Percentiles rank a stretch among this genome's conserved stretches.
Evolutionary conservation across 192 early-diverging fungal species (phyloP).

Genomic region (Entomortierella beljakovae): DNA sequence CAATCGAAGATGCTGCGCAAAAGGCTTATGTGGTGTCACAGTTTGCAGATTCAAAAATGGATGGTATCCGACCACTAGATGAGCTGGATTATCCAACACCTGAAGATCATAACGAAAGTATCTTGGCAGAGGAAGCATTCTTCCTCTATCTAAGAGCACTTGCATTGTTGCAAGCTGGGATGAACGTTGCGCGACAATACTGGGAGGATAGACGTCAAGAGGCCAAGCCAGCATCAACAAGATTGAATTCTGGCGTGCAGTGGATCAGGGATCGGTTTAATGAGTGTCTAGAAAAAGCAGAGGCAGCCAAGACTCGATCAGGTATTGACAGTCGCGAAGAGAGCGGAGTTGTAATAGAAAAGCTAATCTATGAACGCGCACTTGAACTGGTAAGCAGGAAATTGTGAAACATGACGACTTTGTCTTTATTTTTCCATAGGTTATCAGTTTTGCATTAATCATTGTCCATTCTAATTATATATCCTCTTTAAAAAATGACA

Average conservation of each 20-base stretch:
- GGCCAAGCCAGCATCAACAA: slow-evolving; percentile 46
- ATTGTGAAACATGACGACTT: not conserved
- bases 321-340: slow-evolving; percentile 65
- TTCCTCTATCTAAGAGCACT: slow-evolving; percentile 77
- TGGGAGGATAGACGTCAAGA: slow-evolving; percentile 63
- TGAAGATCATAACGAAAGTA: slow-evolving; percentile 40
- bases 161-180: slow-evolving; percentile 69
- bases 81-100: slow-evolving; percentile 34
- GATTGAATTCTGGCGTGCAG: slow-evolving; percentile 73
- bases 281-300: slow-evolving; percentile 88
- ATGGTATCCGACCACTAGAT: slow-evolving; percentile 60
- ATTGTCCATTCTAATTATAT: not conserved
- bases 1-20: slow-evolving; percentile 76
- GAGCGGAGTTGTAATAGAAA: slow-evolving; percentile 69
- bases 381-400: slow-evolving; percentile 67
- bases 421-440: slow-evolving; percentile 2
- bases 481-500: slow-evolving; percentile 14
- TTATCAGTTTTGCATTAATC: not conserved
- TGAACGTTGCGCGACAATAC: slow-evolving; percentile 66
- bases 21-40: slow-evolving; percentile 79
- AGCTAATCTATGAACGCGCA: slow-evolving; percentile 79
- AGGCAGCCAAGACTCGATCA: slow-evolving; percentile 66
- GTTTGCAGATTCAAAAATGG: slow-evolving; percentile 70
- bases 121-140: slow-evolving; percentile 75
- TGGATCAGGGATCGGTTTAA: slow-evolving; percentile 94